Conservation (phyloP, 495 filamentous ascomycete genomes). For the Staphylotrichum longicolle region DNA sequence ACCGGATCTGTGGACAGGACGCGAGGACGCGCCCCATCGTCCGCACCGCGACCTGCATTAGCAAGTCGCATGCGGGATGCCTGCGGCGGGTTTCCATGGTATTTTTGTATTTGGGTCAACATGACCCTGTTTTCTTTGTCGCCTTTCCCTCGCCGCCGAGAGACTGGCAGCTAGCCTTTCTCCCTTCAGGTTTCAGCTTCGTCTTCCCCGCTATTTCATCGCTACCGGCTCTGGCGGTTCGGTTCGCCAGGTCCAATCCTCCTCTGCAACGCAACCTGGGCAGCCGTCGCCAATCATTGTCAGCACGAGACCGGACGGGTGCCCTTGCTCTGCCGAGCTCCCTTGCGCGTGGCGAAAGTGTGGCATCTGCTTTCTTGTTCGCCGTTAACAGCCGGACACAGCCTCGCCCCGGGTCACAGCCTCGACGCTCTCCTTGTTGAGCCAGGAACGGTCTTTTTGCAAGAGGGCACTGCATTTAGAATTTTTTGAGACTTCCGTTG, state of each 20-base stretch:
- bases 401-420: slow-evolving; percentile 24
- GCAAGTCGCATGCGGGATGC: slow-evolving; percentile 10
- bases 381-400: slow-evolving; percentile 31
- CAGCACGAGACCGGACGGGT: slow-evolving; percentile 1
- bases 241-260: not conserved
- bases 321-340: slow-evolving; percentile 16
- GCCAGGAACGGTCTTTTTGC: not conserved
- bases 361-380: slow-evolving; percentile 19
- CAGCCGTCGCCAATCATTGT: slow-evolving; percentile 20
- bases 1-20: slow-evolving; percentile 9
- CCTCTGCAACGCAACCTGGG: slow-evolving; percentile 16
- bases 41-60: not conserved
- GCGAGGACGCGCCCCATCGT: slow-evolving; percentile 9
- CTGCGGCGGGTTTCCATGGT: not conserved
- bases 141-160: not conserved
- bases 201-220: slow-evolving; percentile 1
- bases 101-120: slow-evolving; percentile 4
- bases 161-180: not conserved
- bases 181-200: slow-evolving; percentile 3
- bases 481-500: slow-evolving; percentile 3
- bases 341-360: slow-evolving; percentile 24
- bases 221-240: slow-evolving; percentile 9
- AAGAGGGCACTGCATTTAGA: not conserved
- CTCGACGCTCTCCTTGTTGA: slow-evolving; percentile 9
- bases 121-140: slow-evolving; percentile 14